Conservation (phyloP, 2,329 filamentous ascomycete genomes). For the Cytospora piceae region DNA sequence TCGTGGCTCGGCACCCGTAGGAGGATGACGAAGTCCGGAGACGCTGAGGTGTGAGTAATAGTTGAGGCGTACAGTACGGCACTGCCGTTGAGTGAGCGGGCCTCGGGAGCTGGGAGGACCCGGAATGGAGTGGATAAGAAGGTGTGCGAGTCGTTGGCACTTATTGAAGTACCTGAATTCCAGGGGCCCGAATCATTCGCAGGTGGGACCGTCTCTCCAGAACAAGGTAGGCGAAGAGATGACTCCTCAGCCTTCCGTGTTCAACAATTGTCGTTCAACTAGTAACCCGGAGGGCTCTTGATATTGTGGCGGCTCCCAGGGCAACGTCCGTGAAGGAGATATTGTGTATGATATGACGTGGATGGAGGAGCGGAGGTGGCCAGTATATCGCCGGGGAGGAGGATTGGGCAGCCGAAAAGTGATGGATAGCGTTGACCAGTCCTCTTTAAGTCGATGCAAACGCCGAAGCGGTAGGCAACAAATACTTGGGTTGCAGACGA, state of each 20-base stretch:
- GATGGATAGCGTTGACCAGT: neutral
- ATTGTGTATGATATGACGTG: slow-evolving; percentile 1
- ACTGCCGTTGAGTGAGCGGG: slow-evolving; percentile 28
- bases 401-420: slow-evolving; percentile 4
- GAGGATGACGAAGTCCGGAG: slow-evolving; percentile 21
- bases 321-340: neutral
- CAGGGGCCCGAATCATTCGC: slow-evolving; percentile 47
- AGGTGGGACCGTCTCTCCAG: slow-evolving; percentile 41
- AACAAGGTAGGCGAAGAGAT: slow-evolving; percentile 51
- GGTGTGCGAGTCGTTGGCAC: slow-evolving; percentile 38
- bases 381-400: slow-evolving; percentile 15
- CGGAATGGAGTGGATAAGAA: slow-evolving; percentile 38
- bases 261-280: slow-evolving; percentile 31
- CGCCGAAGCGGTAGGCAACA: slow-evolving; percentile 18
- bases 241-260: slow-evolving; percentile 49
- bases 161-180: slow-evolving; percentile 44
- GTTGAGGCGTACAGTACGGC: slow-evolving; percentile 24
- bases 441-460: slow-evolving; percentile 11
- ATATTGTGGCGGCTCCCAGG: neutral
- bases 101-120: slow-evolving; percentile 32
- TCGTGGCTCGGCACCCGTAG: slow-evolving; percentile 8
- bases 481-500: slow-evolving; percentile 21
- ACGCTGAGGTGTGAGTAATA: slow-evolving; percentile 27
- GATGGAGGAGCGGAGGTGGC: slow-evolving; percentile 7
- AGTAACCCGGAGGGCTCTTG: slow-evolving; percentile 5